These are phyloP conservation scores for Agrocybe praecox DNA, from an alignment of 768 basidiomycete genomes.

Conservation along the genomic window DNA sequence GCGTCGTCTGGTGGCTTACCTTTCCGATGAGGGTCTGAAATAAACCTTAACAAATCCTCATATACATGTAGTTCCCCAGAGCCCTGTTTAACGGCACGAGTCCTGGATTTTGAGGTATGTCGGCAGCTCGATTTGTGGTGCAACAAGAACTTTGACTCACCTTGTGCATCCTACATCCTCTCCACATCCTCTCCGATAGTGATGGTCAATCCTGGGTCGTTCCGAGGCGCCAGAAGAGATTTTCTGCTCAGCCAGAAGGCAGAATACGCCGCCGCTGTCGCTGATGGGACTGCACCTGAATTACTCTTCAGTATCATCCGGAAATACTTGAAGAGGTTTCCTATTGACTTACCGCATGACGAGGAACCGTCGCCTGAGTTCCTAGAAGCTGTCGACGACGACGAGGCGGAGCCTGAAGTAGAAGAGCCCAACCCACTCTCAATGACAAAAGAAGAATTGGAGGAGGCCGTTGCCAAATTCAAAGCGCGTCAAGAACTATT, in stretches of 20 bases:
- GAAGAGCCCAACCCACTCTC: background rate
- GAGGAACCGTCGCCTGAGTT: constrained; percentile 8
- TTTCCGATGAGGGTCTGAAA: no score
- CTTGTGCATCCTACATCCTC: no score
- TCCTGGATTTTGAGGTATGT: no score
- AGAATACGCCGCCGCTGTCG: constrained; percentile 3
- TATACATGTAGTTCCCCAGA: no score
- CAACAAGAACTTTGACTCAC: no score
- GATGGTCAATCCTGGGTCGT: constrained; percentile 14
- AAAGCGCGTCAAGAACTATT: background rate
- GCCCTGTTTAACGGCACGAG: no score
- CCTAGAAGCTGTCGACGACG: constrained; percentile 11
- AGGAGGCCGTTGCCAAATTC: background rate
- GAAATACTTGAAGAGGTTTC: constrained; percentile 14
- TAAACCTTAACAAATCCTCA: no score
- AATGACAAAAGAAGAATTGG: background rate
- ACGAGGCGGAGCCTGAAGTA: background rate
- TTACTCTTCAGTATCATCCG: constrained; percentile 4
- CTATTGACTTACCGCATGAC: constrained; percentile 4
- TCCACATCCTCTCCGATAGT: no score
- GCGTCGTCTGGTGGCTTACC: no score
- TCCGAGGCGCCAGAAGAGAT: constrained; percentile 1
- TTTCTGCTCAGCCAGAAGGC: constrained; percentile 9
- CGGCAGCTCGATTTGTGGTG: no score
- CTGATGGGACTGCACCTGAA: constrained; percentile 2